Evolutionary conservation across 2,329 filamentous ascomycete genomes (phyloP), one percentile per base, ranked within the genome.

Genomic region (Trichothecium sympodiale): DNA sequence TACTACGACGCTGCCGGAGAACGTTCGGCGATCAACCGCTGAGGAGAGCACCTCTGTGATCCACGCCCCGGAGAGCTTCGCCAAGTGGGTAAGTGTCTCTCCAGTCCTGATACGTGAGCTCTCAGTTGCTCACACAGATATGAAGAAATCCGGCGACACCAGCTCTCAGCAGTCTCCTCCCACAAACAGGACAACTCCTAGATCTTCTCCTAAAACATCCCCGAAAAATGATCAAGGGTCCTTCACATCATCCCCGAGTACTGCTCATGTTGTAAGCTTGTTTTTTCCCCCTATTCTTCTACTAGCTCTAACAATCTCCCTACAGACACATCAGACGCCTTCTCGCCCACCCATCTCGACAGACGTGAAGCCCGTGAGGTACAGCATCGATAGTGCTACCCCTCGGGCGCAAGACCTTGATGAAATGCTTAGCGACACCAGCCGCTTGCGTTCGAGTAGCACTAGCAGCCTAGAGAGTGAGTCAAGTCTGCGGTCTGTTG

Each of bases 11-110:
- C 49, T 80, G 8, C 60, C 74, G 3, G 72, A 75, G 29, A 62
- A 67, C 40, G 49, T 80, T 54, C 63, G 77, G 52, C 67, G 69
- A 35, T 61, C 63, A 36, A 71, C 71, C 17, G 78, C 77, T 41
- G 85, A 94, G 45, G 85, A 88, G 46, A 80, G 86, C 17, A 72
- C 85, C 36, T 95, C 88, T 2, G 88, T 94, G 37, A 94, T 95
- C 46, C 88, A 94, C 65, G 85, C 84, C 13, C 87, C 88, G 0
- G 71, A 85, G 44, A 84, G 81, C 42, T 95, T 91, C 57, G 72
- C 76, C 38, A 74, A 74, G 46, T 94, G 91, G 73, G 84, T 91
- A 56, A 52, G 73, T 54, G 29, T 31, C 18, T 33, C n/a, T 17
- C 12, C 5, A 17, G 9, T 12, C 8, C 7, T 18, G n/a, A 32